Conservation (phyloP, 371 early-diverging fungal species). For the Amoeboaphelidium protococcarum region DNA sequence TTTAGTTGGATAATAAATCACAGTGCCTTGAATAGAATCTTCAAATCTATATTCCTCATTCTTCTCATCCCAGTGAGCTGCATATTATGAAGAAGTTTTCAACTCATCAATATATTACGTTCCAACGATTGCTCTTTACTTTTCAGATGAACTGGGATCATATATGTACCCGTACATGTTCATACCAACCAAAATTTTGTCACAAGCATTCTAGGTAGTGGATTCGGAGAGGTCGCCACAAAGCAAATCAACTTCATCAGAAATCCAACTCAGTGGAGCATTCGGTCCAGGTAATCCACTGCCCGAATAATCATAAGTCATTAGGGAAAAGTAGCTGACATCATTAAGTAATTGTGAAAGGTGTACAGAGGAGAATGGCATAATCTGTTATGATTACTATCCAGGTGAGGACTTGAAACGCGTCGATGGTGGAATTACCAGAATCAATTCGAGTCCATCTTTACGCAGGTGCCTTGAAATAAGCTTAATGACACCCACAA, state of each 20-base stretch:
- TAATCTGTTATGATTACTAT: not conserved
- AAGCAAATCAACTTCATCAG: not conserved
- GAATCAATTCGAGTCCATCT: not conserved
- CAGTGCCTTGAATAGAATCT: not conserved
- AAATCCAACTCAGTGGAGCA: not conserved
- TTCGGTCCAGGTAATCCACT: not conserved
- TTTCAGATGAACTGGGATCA: not conserved
- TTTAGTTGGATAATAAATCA: too few species aligned
- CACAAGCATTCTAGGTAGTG: not conserved
- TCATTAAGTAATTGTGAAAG: not conserved
- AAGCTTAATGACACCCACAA: not conserved
- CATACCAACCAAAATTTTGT: not conserved
- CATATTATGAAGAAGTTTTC: not conserved
- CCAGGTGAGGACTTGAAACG: not conserved
- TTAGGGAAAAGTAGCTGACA: not conserved
- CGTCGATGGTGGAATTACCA: not conserved
- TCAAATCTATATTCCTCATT: not conserved
- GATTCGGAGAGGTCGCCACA: too few species aligned
- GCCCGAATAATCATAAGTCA: not conserved
- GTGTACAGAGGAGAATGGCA: not conserved
- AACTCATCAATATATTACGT: not conserved
- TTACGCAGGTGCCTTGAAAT: not conserved
- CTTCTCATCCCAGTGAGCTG: not conserved
- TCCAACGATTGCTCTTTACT: not conserved
- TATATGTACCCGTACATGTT: not conserved